Percentiles rank a stretch among this genome's conserved stretches.
Evolutionary conservation across 2,329 filamentous ascomycete genomes (phyloP).

Genomic region (Ceratocystis ficicola): DNA sequence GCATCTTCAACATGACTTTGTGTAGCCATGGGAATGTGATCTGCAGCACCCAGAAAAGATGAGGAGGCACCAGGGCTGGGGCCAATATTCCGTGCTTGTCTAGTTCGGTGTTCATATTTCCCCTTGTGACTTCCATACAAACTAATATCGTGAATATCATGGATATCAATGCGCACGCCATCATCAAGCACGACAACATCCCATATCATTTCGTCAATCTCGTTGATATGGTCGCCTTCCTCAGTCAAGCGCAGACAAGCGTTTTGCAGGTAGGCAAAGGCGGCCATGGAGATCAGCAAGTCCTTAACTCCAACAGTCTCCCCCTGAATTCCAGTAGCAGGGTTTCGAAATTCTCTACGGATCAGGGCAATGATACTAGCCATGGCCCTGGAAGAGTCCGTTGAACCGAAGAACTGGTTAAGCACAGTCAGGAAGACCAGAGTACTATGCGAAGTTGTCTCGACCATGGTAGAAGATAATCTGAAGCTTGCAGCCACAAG

Average conservation of each 20-base stretch:
- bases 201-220: conserved; percentile 49
- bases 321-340: conserved; percentile 45
- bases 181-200: conserved; percentile 52
- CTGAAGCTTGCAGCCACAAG: conserved; percentile 51
- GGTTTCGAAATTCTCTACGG: conserved; percentile 51
- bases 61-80: not conserved
- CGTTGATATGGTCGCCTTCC: conserved; percentile 37
- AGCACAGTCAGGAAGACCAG: conserved; percentile 47
- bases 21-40: conserved; percentile 14
- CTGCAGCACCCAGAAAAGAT: not conserved
- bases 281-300: conserved; percentile 48
- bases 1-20: conserved; percentile 19
- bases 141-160: conserved; percentile 29
- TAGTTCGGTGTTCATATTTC: not conserved
- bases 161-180: conserved; percentile 45
- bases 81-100: not conserved
- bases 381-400: conserved; percentile 56
- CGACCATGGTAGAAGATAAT: conserved; percentile 43
- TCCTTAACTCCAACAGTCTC: conserved; percentile 50
- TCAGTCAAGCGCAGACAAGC: conserved; percentile 42
- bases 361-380: conserved; percentile 54
- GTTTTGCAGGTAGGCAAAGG: conserved; percentile 49
- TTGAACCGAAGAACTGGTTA: conserved; percentile 54
- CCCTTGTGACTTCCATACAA: conserved; percentile 28
- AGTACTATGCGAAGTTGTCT: conserved; percentile 43